Evolutionary conservation across 176 grass and related monocot species (phyloP), one percentile per base, ranked within the genome.

Genomic region (Ananas comosus): DNA sequence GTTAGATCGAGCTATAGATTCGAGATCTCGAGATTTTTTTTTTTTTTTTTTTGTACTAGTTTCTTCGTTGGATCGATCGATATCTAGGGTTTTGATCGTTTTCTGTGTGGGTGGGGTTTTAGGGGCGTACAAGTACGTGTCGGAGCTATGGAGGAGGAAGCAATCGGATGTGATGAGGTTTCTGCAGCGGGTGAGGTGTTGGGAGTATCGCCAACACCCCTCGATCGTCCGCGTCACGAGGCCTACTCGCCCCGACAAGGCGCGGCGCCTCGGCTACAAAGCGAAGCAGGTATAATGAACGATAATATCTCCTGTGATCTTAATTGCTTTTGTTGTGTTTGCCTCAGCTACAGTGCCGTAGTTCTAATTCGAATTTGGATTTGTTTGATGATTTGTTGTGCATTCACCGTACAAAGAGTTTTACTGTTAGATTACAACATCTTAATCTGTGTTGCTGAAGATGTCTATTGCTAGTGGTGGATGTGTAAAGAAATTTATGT

Each of bases 71-170:
- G 56, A 22, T 61, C 56, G 7, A 61, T 61, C 16, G n/a, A 61
- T 61, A 8, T 14, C 4, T 42, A 42, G 33, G 33, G 33, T 42
- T 42, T 61, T 61, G 3, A 19, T 61, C 21, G 56, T 10, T 61
- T 58, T 10, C 33, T 42, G 4, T 42, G 33, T 42, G 33, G 33
- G 33, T 42, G 33, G 33, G 33, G 33, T 61, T 61, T 7, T 22
- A 94, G 90, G 90, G 47, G 90, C 90, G 80, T 94, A 94, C 86
- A 89, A 73, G 78, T 94, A 87, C 64, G 80, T 94, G 48, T 84
- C 83, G 80, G 90, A 94, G 81, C 80, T 94, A 86, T 94, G 90
- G 90, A 77, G 90, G 86, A 86, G 67, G 77, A 79, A 79, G 49
- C 68, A 79, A 17, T 79, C 77, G 8, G 77, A 79, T 72, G 77